Evolutionary conservation across 805 yeast genomes (phyloP).

Genomic region (Candida koratica): DNA sequence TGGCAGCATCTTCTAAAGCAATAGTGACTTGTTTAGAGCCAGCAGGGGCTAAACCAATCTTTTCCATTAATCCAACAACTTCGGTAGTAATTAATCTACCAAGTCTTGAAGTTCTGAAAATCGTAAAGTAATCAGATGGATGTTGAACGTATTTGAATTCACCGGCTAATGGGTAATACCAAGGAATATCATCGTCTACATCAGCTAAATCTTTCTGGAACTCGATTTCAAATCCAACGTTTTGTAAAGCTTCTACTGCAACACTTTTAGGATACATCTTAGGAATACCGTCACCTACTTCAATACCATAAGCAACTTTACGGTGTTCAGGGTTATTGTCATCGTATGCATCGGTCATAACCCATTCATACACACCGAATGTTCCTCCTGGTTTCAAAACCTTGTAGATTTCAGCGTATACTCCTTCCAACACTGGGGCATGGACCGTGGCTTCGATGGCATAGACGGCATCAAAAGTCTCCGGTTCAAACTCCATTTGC

Average conservation of each 20-base stretch:
- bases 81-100: conserved; percentile 87
- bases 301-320: conserved; percentile 93
- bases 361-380: conserved; percentile 99
- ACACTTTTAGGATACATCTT: conserved; percentile 86
- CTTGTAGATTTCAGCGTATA: conserved; percentile 88
- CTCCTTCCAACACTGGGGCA: conserved; percentile 95
- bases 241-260: conserved; percentile 80
- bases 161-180: conserved; percentile 97
- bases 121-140: conserved; percentile 71
- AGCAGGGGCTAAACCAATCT: conserved; percentile 82
- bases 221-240: conserved; percentile 82
- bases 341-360: conserved; percentile 92
- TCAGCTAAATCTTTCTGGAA: conserved; percentile 81
- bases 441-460: conserved; percentile 99
- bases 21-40: conserved; percentile 83
- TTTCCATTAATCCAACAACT: conserved; percentile 78
- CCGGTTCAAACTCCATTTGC: conserved; percentile 95
- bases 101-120: conserved; percentile 78
- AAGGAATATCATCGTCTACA: conserved; percentile 77
- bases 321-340: conserved; percentile 85
- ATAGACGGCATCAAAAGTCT: conserved; percentile 91
- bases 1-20: conserved; percentile 96
- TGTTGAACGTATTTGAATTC: conserved; percentile 86
- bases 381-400: conserved; percentile 97
- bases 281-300: conserved; percentile 98